These are phyloP conservation scores for Elsinoe arachidis DNA, from an alignment of 2,329 filamentous ascomycete genomes.

Conservation along the genomic window DNA sequence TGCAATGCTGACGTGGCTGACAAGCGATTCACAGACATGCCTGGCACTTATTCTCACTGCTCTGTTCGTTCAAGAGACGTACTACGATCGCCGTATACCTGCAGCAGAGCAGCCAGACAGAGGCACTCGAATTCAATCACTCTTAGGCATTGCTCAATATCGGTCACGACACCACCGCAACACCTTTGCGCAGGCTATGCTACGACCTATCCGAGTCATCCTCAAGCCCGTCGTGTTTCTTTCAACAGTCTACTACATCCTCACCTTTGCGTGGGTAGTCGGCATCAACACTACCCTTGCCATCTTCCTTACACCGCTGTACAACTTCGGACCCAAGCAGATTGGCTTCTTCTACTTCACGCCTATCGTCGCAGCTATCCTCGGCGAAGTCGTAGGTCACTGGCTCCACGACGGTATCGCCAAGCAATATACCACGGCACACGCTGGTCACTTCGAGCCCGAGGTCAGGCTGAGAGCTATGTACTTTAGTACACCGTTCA, in stretches of 20 bases:
- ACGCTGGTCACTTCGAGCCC: conserved; percentile 48
- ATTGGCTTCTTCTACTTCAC: conserved; percentile 53
- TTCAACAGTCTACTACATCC: conserved; percentile 26
- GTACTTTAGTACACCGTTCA: conserved; percentile 41
- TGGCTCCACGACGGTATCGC: conserved; percentile 44
- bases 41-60: conserved; percentile 34
- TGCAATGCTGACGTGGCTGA: not conserved
- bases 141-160: conserved; percentile 31
- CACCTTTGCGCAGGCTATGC: conserved; percentile 28
- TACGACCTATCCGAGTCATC: conserved; percentile 31
- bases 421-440: conserved; percentile 17
- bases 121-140: conserved; percentile 23
- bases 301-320: conserved; percentile 31
- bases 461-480: conserved; percentile 46
- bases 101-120: conserved; percentile 26
- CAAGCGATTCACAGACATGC: conserved; percentile 5
- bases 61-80: conserved; percentile 41
- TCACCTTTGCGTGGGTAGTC: conserved; percentile 25
- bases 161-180: conserved; percentile 24
- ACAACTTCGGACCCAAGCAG: conserved; percentile 32
- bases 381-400: conserved; percentile 48
- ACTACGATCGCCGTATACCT: conserved; percentile 38
- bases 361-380: conserved; percentile 44
- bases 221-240: conserved; percentile 32
- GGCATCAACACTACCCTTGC: conserved; percentile 22